phyloP scores from a whole-genome alignment of 345 rosid species.

The Bruguiera parviflora region DNA sequence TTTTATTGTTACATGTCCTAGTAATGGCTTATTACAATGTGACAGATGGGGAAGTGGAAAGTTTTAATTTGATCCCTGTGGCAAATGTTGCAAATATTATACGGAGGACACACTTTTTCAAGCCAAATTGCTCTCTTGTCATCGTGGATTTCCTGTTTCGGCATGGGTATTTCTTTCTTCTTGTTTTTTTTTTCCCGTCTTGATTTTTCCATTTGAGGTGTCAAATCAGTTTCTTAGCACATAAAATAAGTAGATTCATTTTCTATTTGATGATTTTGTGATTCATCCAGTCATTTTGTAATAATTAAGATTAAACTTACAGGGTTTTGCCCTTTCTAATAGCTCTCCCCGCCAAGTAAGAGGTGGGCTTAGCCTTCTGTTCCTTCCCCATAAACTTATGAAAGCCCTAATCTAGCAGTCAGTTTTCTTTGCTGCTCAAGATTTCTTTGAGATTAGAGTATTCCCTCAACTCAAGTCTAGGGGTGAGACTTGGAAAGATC shows the following conservation, averaged over 20 bases:
- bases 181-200: background rate
- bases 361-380: background rate
- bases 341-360: background rate
- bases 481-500: background rate
- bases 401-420: background rate
- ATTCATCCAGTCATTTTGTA: background rate
- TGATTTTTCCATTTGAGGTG: background rate
- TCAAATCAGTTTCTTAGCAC: background rate
- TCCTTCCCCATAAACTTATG: background rate
- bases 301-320: too few relatives aligned
- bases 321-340: background rate
- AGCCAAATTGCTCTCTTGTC: constrained; percentile 79
- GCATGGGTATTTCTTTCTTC: constrained; percentile 60
- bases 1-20: background rate
- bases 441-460: background rate
- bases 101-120: constrained; percentile 61
- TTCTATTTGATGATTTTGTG: background rate
- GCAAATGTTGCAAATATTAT: constrained; percentile 62
- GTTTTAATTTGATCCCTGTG: constrained; percentile 73
- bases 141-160: constrained; percentile 83
- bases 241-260: background rate
- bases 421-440: background rate
- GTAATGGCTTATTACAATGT: background rate
- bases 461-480: background rate
- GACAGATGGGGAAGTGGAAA: constrained; percentile 93